Percentiles rank a stretch among this genome's conserved stretches.
These are phyloP conservation scores for Athelia sp. DNA, from an alignment of 1,284 basidiomycete genomes.

Conservation along the genomic window DNA sequence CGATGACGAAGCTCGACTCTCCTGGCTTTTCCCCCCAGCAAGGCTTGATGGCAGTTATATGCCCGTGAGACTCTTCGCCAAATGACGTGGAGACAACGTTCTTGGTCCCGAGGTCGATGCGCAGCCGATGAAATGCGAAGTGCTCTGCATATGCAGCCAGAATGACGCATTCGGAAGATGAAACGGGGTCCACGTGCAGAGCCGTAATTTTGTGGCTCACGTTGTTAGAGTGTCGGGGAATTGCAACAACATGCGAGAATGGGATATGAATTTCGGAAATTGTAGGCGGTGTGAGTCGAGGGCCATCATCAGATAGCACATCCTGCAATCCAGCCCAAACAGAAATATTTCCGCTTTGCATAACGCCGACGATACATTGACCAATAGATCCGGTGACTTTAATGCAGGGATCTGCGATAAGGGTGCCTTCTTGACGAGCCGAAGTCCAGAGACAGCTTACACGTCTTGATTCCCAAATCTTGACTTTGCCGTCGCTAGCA, in stretches of 20 bases:
- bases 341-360: slow-evolving; percentile 49
- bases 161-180: slow-evolving; percentile 18
- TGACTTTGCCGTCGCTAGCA: slow-evolving; percentile 60
- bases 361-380: slow-evolving; percentile 44
- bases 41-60: slow-evolving; percentile 40
- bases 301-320: slow-evolving; percentile 7
- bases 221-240: not conserved
- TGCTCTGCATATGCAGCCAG: slow-evolving; percentile 44
- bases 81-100: slow-evolving; percentile 36
- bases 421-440: slow-evolving; percentile 25
- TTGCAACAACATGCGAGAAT: slow-evolving; percentile 11
- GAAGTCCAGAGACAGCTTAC: slow-evolving; percentile 60
- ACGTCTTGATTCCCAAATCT: slow-evolving; percentile 62
- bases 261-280: slow-evolving; percentile 24
- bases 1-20: slow-evolving; percentile 46
- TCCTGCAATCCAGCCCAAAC: slow-evolving; percentile 43
- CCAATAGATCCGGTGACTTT: slow-evolving; percentile 40
- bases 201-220: slow-evolving; percentile 9
- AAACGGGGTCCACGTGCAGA: slow-evolving; percentile 18
- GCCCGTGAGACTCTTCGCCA: slow-evolving; percentile 47
- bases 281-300: slow-evolving; percentile 8
- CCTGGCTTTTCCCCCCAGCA: slow-evolving; percentile 33
- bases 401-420: slow-evolving; percentile 42
- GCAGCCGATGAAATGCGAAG: slow-evolving; percentile 41
- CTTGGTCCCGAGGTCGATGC: slow-evolving; percentile 26